phyloP scores from a whole-genome alignment of 2,329 filamentous ascomycete genomes.

The Rhexocercosporidium sp. region DNA sequence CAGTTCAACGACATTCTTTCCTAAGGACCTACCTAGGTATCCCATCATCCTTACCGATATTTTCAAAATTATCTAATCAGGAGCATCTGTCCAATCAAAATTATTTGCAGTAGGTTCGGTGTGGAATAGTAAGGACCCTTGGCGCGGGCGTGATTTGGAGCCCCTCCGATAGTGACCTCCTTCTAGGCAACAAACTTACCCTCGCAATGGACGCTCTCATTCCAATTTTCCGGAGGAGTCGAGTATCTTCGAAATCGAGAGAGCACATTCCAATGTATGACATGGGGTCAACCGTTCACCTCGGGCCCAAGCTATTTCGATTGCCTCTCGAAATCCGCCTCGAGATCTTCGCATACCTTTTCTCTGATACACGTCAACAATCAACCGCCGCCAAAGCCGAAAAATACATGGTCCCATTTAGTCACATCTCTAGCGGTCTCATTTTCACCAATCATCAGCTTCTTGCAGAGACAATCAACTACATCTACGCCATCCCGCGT shows the following conservation, averaged over 20 bases:
- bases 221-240: not conserved
- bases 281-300: not conserved
- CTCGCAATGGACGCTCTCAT: not conserved
- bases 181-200: not conserved
- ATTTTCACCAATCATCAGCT: not conserved
- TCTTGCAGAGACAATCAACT: not conserved
- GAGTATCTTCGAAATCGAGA: not conserved
- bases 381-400: not conserved
- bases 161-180: not conserved
- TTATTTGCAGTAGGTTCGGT: too few species aligned
- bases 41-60: too few species aligned
- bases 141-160: too few species aligned
- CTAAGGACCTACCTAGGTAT: too few species aligned
- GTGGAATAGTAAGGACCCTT: too few species aligned
- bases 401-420: not conserved
- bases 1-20: not conserved
- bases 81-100: too few species aligned
- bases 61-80: too few species aligned
- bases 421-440: not conserved
- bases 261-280: not conserved
- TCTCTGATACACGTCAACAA: not conserved
- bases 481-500: not conserved
- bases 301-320: not conserved
- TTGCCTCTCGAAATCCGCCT: not conserved
- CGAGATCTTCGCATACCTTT: not conserved